These are phyloP conservation scores for Tetradesmus obliquus DNA, from an alignment of 139 green algal genomes.

Conservation along the genomic window DNA sequence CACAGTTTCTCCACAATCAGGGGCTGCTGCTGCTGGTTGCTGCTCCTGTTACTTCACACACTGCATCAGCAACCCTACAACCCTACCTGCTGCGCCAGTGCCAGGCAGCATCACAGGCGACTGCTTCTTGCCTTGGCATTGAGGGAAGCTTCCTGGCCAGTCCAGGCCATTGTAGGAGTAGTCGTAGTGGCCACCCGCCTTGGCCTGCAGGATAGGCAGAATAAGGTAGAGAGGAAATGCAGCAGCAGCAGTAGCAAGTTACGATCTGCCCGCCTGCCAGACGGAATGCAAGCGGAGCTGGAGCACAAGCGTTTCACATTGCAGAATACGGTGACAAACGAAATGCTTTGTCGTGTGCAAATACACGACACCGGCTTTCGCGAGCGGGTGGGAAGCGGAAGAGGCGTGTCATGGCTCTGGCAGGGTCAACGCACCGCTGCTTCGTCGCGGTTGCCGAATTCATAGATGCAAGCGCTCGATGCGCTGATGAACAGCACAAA, in stretches of 20 bases:
- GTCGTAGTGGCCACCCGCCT: background rate
- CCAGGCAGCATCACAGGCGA: background rate
- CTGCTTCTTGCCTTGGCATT: background rate
- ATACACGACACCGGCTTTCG: too few species aligned
- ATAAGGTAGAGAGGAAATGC: background rate
- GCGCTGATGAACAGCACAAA: too few species aligned
- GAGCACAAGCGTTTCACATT: too few species aligned
- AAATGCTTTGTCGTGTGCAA: too few species aligned
- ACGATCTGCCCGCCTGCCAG: background rate
- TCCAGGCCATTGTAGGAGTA: slow-evolving; percentile 27
- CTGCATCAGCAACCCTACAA: too few species aligned
- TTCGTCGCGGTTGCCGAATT: background rate
- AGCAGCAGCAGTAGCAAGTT: slow-evolving; percentile 11
- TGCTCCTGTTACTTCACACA: too few species aligned
- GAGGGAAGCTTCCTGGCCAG: background rate
- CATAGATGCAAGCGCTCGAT: background rate
- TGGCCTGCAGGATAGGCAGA: background rate
- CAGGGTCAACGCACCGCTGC: background rate
- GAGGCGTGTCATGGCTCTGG: too few species aligned
- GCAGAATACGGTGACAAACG: too few species aligned
- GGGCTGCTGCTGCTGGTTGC: too few species aligned
- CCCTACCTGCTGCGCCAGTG: background rate
- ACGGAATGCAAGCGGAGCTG: too few species aligned
- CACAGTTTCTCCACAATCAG: too few species aligned
- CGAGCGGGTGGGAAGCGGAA: too few species aligned